Base-by-base conservation (phyloP, 2,329 filamentous ascomycete genomes). In the Clonostachys chloroleuca region DNA sequence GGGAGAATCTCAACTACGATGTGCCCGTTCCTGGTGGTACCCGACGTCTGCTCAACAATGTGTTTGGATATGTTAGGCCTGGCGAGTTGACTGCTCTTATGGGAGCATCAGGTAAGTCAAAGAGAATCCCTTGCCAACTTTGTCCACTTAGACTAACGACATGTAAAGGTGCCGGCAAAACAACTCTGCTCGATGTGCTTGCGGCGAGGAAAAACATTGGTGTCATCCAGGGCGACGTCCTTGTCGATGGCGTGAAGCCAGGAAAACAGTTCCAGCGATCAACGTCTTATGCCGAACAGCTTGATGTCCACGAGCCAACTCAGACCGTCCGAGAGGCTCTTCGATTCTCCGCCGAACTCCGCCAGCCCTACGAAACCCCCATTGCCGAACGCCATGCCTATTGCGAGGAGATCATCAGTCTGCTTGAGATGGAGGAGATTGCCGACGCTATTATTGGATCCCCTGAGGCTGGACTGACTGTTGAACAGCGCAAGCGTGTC, bases 1-100 rank as follows among this genome's bases (percentile, higher is more conserved):
- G 90, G 87, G 87, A 92, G 61, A 75, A 87, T 53, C 81, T 96
- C 50, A 89, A 85, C 59, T 96, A 96, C 61, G 81, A 85, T 49
- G 82, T 86, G 0, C 81, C 81, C 1, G 74, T 82, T 5, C 71
- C 78, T 0, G 76, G 74, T 5, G 80, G 79, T 3, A 77, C 71
- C 5, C 72, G 78, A 10, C 74, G 76, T 5, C 72, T 84, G 6
- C 73, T 84, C 3, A 73, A 75, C 59, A 67, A 72, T 39, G 68
- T 82, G 2, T 78, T 69, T 47, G 91, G 84, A 3, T 92, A 85
- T 55, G 87, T 91, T 44, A 83, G 85, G 51, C 88, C 88, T 2
- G 88, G 89, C 35, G 81, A 86, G 56, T 74, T 92, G 10, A 92
- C 87, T 4, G 87, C 88, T 3, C 71, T 94, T 2, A 91, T 94